Conservation (phyloP, 1,139 yeast species). For the Candida sp. region DNA sequence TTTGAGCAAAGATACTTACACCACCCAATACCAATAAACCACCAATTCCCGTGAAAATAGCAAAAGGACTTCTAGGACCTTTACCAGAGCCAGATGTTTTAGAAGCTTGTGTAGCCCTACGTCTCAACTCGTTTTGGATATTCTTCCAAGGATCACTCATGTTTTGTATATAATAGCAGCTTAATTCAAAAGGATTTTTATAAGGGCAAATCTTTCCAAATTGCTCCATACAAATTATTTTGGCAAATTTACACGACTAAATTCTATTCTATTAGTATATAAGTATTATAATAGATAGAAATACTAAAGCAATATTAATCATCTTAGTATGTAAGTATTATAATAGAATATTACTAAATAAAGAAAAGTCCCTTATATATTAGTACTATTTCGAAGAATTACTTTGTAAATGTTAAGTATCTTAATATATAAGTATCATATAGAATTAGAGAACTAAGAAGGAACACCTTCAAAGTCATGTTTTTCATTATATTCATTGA, state of each 20-base stretch:
- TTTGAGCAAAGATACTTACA: slow-evolving; percentile 61
- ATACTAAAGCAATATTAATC: too few relatives aligned
- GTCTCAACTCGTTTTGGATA: slow-evolving; percentile 63
- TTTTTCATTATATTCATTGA: slow-evolving; percentile 34
- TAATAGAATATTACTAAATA: too few relatives aligned
- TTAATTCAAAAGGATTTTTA: background rate
- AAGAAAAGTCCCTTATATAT: too few relatives aligned
- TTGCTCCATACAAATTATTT: background rate
- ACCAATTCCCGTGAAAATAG: slow-evolving; percentile 73
- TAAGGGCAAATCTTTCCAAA: background rate
- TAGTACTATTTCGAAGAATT: too few relatives aligned
- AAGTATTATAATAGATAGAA: too few relatives aligned
- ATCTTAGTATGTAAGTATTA: too few relatives aligned
- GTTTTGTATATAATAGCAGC: background rate
- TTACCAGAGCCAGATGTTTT: slow-evolving; percentile 15
- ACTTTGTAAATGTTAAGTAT: too few relatives aligned
- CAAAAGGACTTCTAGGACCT: slow-evolving; percentile 51
- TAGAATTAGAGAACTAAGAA: slow-evolving; percentile 14
- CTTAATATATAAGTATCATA: background rate
- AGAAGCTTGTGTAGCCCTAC: slow-evolving; percentile 56
- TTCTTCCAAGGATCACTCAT: slow-evolving; percentile 65
- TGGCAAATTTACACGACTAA: background rate
- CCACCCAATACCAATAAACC: slow-evolving; percentile 76
- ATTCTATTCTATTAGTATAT: too few relatives aligned
- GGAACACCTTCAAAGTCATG: slow-evolving; percentile 47